Evolutionary conservation across 192 early-diverging fungal species (phyloP), one percentile per base, ranked within the genome.

Genomic region (Paraglomus occultum): DNA sequence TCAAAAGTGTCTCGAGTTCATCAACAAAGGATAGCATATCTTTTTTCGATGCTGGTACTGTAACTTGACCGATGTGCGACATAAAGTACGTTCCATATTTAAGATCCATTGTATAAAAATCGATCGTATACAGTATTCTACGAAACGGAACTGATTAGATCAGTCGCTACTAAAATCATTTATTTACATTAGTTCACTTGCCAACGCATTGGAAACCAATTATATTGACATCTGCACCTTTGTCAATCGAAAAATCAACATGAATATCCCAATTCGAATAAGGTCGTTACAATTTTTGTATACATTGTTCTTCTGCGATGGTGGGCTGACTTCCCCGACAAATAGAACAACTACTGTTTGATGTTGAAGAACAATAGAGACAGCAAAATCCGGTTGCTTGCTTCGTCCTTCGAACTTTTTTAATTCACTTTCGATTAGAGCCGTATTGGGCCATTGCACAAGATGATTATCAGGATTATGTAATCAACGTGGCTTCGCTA

Each of bases 361-460:
- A 39, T 39, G 38, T 1, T 66, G 64, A 51, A 31, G 50, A 17
- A 66, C 14, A 52, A 66, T 40, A 31, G 64, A 66, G 12, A 66
- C 50, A 15, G n/a, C 22, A 52, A 66, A 66, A 1, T 66, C 64
- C 12, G 64, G 51, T 66, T 66, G 64, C 18, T 66, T 66, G 2
- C 17, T 15, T 66, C 50, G 2, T 15, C 60, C 60, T 62, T 62
- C 8, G 4, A 9, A 44, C 44, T 62, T 62, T 15, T 42, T 62
- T 12, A 23, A 11, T 14, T 53, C 52, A 15, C 65, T 67, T 67
- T 67, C 23, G 49, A 7, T 66, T 15, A 11, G 51, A 1, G 9
- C 2, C 64, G 64, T 66, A 51, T 66, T 66, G 0, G 64, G 64
- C 64, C 64, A 66, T 51, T 66, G 8, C 14, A 66, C 64, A 51